Percentiles rank a stretch among this genome's conserved stretches.
Conservation (phyloP, 805 yeast genomes). For the Wickerhamiella cacticola region DNA sequence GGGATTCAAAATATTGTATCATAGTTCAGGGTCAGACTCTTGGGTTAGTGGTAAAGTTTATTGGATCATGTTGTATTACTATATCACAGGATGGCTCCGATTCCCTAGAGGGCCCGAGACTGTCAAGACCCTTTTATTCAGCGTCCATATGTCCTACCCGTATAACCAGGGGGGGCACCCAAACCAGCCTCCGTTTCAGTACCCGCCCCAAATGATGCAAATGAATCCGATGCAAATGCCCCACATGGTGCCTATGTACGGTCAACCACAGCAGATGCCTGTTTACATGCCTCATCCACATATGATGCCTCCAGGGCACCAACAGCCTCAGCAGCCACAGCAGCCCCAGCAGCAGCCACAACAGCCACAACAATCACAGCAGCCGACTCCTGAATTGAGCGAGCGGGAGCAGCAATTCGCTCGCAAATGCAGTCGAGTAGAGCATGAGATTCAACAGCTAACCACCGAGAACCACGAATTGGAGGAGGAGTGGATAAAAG, state of each 20-base stretch:
- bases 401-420: conserved; percentile 4
- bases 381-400: background rate
- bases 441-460: conserved; percentile 2
- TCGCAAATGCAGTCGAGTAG: background rate
- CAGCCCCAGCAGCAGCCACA: background rate
- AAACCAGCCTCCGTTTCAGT: conserved; percentile 3
- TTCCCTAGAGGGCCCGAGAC: background rate
- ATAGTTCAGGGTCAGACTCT: too few relatives aligned
- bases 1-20: background rate
- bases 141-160: conserved; percentile 1
- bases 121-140: background rate
- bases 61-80: too few relatives aligned
- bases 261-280: conserved; percentile 1
- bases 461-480: conserved; percentile 1
- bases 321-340: background rate
- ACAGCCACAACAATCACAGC: background rate
- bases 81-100: too few relatives aligned
- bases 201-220: background rate
- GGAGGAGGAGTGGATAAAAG: conserved; percentile 4
- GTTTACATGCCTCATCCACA: conserved; percentile 3
- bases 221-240: conserved; percentile 6
- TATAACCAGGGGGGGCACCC: conserved; percentile 1
- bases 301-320: conserved; percentile 1
- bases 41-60: background rate
- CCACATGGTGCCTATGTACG: conserved; percentile 8